These are phyloP conservation scores for Colletotrichum sojae DNA, from an alignment of 2,329 filamentous ascomycete species.

Conservation along the genomic window DNA sequence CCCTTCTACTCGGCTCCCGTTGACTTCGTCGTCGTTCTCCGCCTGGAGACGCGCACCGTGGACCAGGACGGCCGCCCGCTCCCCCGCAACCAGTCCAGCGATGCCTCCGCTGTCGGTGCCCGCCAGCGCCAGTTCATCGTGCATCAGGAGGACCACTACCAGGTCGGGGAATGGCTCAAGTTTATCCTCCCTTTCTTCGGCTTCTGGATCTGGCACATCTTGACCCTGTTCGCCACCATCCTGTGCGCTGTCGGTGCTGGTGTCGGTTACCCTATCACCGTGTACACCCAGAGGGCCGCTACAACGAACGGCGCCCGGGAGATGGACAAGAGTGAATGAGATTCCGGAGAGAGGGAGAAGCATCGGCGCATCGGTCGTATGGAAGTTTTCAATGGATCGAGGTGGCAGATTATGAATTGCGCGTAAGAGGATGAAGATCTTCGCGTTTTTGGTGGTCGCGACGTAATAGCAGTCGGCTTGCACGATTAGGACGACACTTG, in stretches of 20 bases:
- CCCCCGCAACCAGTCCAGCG: conserved; percentile 30
- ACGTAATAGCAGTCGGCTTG: too few relatives aligned
- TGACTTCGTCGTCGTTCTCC: conserved; percentile 76
- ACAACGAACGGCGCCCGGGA: conserved; percentile 14
- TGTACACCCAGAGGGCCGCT: conserved; percentile 20
- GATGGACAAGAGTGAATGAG: conserved; percentile 22
- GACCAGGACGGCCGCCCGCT: conserved; percentile 45
- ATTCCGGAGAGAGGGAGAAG: not conserved
- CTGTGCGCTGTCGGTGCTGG: conserved; percentile 71
- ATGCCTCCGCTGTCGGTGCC: conserved; percentile 43
- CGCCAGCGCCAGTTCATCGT: conserved; percentile 82
- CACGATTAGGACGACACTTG: too few relatives aligned
- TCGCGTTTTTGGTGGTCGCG: too few relatives aligned
- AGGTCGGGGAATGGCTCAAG: conserved; percentile 80
- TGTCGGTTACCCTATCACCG: conserved; percentile 34
- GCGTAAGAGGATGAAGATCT: too few relatives aligned
- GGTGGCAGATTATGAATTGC: too few relatives aligned
- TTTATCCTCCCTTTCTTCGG: conserved; percentile 77
- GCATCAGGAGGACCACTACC: conserved; percentile 86
- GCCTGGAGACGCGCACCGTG: conserved; percentile 65
- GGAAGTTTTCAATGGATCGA: not conserved
- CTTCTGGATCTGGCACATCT: conserved; percentile 65
- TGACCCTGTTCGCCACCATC: conserved; percentile 75
- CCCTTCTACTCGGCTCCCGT: conserved; percentile 81
- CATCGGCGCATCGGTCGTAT: not conserved